Base-by-base conservation (phyloP, 768 basidiomycete species). In the Termitomyces sp. region DNA sequence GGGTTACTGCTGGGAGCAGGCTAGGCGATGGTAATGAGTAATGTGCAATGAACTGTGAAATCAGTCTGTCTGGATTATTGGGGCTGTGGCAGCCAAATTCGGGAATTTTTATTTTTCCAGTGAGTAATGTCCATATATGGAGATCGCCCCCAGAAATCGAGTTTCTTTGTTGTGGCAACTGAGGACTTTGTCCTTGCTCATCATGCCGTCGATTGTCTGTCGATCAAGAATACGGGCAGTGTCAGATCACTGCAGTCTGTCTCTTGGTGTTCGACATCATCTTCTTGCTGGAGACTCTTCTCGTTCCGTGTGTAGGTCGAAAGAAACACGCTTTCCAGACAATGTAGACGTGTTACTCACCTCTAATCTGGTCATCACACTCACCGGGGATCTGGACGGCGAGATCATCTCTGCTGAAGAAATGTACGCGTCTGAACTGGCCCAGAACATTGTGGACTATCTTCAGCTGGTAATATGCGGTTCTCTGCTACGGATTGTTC, bases 361-460 rank as follows among this genome's bases (percentile, higher is more conserved):
- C 35, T 77, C 83, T 7, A 74, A 77, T 63, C 60, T 89, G 38
- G 60, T 73, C 29, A 63, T 91, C 54, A 70, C 79, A 12, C 62
- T 90, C 58, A 74, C 80, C 54, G 88, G 86, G 38, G 69, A 70
- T 31, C 58, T 81, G 29, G 76, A 89, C 61, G 72, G 76, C 52
- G 66, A 59, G 47, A 59, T 64, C 54, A 68, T 84, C 25, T 56
- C 74, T 31, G 59, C 73, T 18, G 60, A 67, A 32, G 70, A 69
- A n/a, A 62, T 90, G 22, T 57, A 65, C 53, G 59, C 63, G 16
- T 89, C 88, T 27, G 76, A 76, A 27, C 70, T 85, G 46, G 73
- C 77, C 7, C 66, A 62, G 33, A 78, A 83, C 63, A 68, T 89
- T 3, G 66, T 74, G 16, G 68, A 71, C 39, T 84, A 80, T 63